Percentiles rank a stretch among this genome's conserved stretches.
Evolutionary conservation across 805 yeast species (phyloP).

Genomic region (Pichia kluyveri): DNA sequence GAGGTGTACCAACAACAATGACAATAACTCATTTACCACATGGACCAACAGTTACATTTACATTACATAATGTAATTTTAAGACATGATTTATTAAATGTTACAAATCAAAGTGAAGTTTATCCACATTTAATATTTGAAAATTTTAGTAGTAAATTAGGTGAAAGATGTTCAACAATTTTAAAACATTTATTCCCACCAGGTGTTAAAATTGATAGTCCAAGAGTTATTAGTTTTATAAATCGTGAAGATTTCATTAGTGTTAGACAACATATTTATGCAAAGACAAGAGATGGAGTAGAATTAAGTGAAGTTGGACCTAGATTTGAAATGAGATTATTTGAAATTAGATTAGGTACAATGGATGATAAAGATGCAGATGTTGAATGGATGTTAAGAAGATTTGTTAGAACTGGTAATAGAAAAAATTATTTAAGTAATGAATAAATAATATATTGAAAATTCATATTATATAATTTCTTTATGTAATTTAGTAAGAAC

Average conservation of each 20-base stretch:
- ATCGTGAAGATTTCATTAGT: slow-evolving; percentile 83
- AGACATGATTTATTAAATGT: slow-evolving; percentile 84
- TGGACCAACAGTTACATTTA: slow-evolving; percentile 93
- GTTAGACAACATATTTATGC: slow-evolving; percentile 95
- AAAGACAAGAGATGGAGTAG: slow-evolving; percentile 78
- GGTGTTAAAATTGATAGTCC: slow-evolving; percentile 89
- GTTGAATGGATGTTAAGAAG: slow-evolving; percentile 95
- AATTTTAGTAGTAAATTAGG: slow-evolving; percentile 80
- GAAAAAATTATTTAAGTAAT: slow-evolving; percentile 71
- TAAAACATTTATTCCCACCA: slow-evolving; percentile 90
- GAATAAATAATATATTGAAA: slow-evolving; percentile 10
- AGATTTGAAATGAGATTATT: slow-evolving; percentile 92
- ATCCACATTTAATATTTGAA: slow-evolving; percentile 91
- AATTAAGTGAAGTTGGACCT: slow-evolving; percentile 96
- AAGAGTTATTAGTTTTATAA: slow-evolving; percentile 87
- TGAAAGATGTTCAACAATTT: slow-evolving; percentile 64
- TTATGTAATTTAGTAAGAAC: neutral
- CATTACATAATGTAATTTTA: slow-evolving; percentile 86
- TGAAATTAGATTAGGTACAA: slow-evolving; percentile 80
- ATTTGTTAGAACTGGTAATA: slow-evolving; percentile 88
- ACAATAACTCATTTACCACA: slow-evolving; percentile 95
- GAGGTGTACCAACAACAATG: slow-evolving; percentile 95
- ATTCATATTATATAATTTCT: no score
- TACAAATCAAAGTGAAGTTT: slow-evolving; percentile 84
- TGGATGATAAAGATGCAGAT: slow-evolving; percentile 94